Evolutionary conservation across 179 eudicot genomes (phyloP), one percentile per base, ranked within the genome.

Genomic region (Gypsophila paniculata): DNA sequence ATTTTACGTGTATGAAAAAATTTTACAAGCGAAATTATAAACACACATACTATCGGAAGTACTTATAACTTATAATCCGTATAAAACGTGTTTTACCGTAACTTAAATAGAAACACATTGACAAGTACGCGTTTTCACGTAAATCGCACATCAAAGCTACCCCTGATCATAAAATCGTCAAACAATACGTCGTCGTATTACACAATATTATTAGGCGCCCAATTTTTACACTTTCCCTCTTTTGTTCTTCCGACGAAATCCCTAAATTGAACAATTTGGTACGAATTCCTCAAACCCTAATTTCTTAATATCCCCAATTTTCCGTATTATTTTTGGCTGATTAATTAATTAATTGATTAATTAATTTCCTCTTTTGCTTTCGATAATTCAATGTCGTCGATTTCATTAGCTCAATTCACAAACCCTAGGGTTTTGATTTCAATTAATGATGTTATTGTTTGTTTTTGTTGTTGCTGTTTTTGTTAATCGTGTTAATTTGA

Each of bases 211-310:
- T 19, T 57, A 36, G 65, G 63, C 73, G 73, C 65, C 19, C 36
- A 19, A 54, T 34, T 70, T 22, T 39, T 1, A 0, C 18, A 7
- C 8, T 49, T 26, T 8, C 64, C 64, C 52, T 39, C 18, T 18
- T 57, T 29, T 51, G 4, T 29, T 32, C 36, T 5, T 29, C 36
- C 60, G 7, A 7, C 36, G n/a, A 53, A 34, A 38, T 39, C 14
- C 39, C 55, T 65, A 8, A 39, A 22, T 23, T 15, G 46, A 36
- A 21, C 48, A 55, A 17, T 34, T 32, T 22, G 74, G 76, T 74
- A 74, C 71, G 76, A 23, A 38, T 64, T 38, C 21, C 15, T 51
- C 23, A 65, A 74, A 74, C 72, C 71, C 77, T 74, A 57, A 36
- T 22, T 68, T 68, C 72, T 51, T 74, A 5, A 46, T 75, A 14